Evolutionary conservation across 1,284 basidiomycete species (phyloP), one percentile per base, ranked within the genome.

Genomic region (Cutaneotrichosporon daszewskae): DNA sequence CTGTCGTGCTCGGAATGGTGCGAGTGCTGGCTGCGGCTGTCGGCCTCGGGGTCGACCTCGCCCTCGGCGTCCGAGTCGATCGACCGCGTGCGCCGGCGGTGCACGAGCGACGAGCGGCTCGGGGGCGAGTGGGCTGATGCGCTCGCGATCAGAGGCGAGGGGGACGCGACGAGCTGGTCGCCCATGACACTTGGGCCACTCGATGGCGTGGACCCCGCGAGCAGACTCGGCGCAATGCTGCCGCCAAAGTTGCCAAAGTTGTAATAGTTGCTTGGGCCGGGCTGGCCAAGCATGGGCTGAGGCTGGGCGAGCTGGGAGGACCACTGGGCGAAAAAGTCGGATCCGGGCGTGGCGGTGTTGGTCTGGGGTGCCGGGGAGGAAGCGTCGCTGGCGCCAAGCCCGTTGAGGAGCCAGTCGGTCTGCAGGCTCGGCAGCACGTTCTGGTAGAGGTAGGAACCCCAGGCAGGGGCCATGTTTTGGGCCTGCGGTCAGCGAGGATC

Each of bases 401-500:
- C 37, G 36, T 24, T 26, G 55, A 61, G 27, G 24, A 53, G 41
- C 51, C 51, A 53, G 39, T 53, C 51, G 33, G 29, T 36, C 24
- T 39, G 42, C 16, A 64, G 49, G 32, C 55, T 58, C 4, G 62
- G 57, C 1, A 64, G 50, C 19, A 66, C 39, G 55, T 67, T 67
- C 32, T 60, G 58, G 49, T 67, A 69, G 16, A 69, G 57, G 47
- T 63, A 66, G 16, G 58, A 59, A 14, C 64, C 62, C 66, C 66
- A 68, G n/a, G 55, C 42, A 5, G 61, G 59, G 4, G 53, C 49
- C 22, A 55, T 44, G 40, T 40, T 51, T 40, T 58, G 49, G 25
- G 45, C 36, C 29, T 37, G 18, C n/a, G 23, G 11, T 49, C 27
- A 44, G 47, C 20, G n/a, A 19, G 18, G 6, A n/a, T 29, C n/a